Conservation (phyloP, 768 basidiomycete species). For the Leccinellum rugosiceps region DNA sequence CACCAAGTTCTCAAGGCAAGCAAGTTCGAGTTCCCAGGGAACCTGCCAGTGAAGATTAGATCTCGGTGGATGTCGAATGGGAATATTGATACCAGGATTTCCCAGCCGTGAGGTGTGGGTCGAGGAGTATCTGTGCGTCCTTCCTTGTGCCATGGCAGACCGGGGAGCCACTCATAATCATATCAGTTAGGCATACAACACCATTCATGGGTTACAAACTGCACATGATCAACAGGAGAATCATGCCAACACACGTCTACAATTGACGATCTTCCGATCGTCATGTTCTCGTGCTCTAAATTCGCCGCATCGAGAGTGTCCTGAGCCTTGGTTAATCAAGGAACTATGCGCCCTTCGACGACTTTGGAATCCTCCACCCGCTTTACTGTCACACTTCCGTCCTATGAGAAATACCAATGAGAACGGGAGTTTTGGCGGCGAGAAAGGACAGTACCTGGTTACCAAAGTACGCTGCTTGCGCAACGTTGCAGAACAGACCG, state of each 20-base stretch:
- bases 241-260: background rate
- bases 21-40: no score
- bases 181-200: background rate
- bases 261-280: background rate
- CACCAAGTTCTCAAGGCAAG: no score
- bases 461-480: conserved; percentile 95
- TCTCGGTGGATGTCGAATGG: background rate
- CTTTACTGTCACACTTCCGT: conserved; percentile 68
- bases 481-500: conserved; percentile 92
- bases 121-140: background rate
- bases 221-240: background rate
- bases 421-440: background rate
- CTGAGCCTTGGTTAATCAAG: background rate
- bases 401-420: conserved; percentile 34
- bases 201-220: background rate
- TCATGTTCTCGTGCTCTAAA: background rate
- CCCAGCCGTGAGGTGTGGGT: background rate
- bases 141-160: background rate
- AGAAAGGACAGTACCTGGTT: conserved; percentile 53
- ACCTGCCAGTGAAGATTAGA: background rate
- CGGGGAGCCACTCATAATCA: background rate
- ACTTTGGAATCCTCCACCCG: conserved; percentile 30
- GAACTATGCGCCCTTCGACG: conserved; percentile 17
- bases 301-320: background rate
- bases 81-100: background rate